Evolutionary conservation across 805 yeast genomes (phyloP), one percentile per base, ranked within the genome.

Genomic region (Grigorovia yakushimaensis): DNA sequence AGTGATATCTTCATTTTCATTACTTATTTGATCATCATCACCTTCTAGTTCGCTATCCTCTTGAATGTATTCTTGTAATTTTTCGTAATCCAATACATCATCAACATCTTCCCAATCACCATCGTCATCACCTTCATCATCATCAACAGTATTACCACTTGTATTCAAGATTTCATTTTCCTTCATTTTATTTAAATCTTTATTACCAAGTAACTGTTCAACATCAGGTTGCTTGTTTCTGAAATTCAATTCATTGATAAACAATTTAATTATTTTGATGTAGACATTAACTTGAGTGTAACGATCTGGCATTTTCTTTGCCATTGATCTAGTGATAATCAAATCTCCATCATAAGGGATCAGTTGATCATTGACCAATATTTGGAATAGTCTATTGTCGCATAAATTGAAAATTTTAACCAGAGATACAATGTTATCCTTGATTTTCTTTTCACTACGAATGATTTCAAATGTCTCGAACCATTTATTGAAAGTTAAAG

Each of bases 251-350:
- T 91, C 98, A 24, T 76, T 70, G 3, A 82, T 61, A 43, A 91
- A 72, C 20, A 89, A 66, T 57, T 83, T 84, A 42, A 88, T 60
- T 20, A 91, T 87, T 59, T 87, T 88, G 39, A 73, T 71, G 15
- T 82, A 76, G 0, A 87, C 85, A 0, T 89, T 71, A 1, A 88
- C 72, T 57, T 75, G 78, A 0, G 84, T 78, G 54, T 74, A 87
- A 54, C 72, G 64, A 44, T 78, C 74, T 0, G 85, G 84, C 74
- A 80, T 72, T 15, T 65, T 64, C 54, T 77, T 80, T 3, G 94
- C 79, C 82, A 82, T 84, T 0, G 96, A 86, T 58, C 98, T 76
- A 0, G 98, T 91, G 4, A 87, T 68, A 35, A 91, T 88, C n/a
- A 77, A 55, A 47, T 79, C 84, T 6, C 70, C 67, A 41, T 69